A percentile compares a stretch with the other conserved stretches of the same genome.
These are phyloP conservation scores for Castanea sativa DNA, from an alignment of 306 rosid genomes.

Conservation along the genomic window DNA sequence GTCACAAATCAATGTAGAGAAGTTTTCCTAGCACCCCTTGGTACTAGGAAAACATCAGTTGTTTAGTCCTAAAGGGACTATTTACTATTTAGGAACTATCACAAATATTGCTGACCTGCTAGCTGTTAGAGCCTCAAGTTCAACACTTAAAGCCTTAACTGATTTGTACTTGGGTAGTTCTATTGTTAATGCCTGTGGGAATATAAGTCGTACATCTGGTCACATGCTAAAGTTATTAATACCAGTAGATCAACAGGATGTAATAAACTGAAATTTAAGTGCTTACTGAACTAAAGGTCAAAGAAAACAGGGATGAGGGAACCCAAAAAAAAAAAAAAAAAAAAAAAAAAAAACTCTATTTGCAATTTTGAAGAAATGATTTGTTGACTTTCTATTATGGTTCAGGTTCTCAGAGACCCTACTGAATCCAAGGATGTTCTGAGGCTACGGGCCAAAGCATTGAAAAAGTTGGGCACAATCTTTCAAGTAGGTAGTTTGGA, in stretches of 20 bases:
- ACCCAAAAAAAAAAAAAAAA: background rate
- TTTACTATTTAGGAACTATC: background rate
- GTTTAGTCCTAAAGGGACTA: background rate
- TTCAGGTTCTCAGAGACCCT: constrained; percentile 83
- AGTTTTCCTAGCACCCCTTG: background rate
- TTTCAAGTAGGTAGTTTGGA: constrained; percentile 66
- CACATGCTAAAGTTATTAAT: background rate
- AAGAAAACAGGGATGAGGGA: background rate
- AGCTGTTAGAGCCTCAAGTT: background rate
- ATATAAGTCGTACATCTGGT: background rate
- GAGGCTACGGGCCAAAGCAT: constrained; percentile 59
- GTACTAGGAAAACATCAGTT: background rate
- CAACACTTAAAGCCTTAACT: background rate
- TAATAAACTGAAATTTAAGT: background rate
- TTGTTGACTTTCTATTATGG: constrained; percentile 4
- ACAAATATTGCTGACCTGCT: background rate
- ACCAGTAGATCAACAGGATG: background rate
- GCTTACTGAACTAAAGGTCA: background rate
- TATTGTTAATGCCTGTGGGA: background rate
- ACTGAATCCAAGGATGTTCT: constrained; percentile 66
- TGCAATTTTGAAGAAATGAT: constrained; percentile 6
- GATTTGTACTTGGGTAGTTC: background rate
- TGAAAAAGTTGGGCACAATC: constrained; percentile 74
- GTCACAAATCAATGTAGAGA: background rate
- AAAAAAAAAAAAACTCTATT: background rate